These are phyloP conservation scores for Debaryomyces singareniensis DNA, from an alignment of 1,139 yeast species.

Conservation along the genomic window DNA sequence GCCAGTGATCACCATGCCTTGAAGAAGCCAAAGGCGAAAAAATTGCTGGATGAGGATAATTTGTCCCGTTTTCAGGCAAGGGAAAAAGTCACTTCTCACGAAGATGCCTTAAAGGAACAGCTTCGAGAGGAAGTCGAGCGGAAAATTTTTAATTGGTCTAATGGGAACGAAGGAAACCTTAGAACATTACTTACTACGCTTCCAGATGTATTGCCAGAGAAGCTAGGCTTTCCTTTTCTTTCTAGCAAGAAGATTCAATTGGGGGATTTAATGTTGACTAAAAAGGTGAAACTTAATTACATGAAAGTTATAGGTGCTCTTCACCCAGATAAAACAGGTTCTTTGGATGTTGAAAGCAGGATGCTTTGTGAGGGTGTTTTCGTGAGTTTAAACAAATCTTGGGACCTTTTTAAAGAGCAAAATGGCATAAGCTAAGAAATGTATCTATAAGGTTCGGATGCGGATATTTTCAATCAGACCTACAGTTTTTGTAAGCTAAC, in stretches of 20 bases:
- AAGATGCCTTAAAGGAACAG: constrained; percentile 45
- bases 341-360: constrained; percentile 56
- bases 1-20: constrained; percentile 1
- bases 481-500: too few species aligned
- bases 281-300: constrained; percentile 79
- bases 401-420: constrained; percentile 74
- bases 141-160: constrained; percentile 57
- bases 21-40: constrained; percentile 1
- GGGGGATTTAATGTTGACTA: constrained; percentile 81
- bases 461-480: too few species aligned
- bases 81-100: constrained; percentile 14
- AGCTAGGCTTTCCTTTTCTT: constrained; percentile 55
- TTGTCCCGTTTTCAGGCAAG: constrained; percentile 42
- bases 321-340: constrained; percentile 85
- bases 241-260: constrained; percentile 31
- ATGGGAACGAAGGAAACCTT: constrained; percentile 71
- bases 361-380: constrained; percentile 87
- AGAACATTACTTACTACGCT: constrained; percentile 68
- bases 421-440: constrained; percentile 9
- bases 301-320: constrained; percentile 91
- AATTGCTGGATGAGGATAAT: constrained; percentile 11
- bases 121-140: constrained; percentile 51
- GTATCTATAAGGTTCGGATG: too few species aligned
- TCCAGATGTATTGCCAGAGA: constrained; percentile 51
- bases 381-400: constrained; percentile 75